A percentile compares a stretch with the other conserved stretches of the same genome.
Evolutionary conservation across 495 filamentous ascomycete genomes (phyloP).

Genomic region (Neurospora sp.): DNA sequence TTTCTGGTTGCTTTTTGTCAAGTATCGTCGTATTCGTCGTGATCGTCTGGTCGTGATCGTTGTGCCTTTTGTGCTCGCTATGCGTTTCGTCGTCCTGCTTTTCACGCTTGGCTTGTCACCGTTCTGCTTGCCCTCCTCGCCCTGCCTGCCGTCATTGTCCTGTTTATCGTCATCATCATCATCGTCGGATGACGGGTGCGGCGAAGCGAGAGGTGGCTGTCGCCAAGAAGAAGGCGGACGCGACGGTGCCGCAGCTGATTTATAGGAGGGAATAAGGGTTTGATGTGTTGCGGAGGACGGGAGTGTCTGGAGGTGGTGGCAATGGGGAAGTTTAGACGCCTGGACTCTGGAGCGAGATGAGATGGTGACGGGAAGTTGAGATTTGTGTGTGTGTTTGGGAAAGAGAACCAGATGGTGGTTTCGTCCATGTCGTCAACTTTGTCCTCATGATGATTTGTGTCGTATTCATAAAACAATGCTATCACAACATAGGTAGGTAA

Average conservation of each 20-base stretch:
- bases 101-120: too few relatives aligned
- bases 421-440: background rate
- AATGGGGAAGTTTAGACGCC: background rate
- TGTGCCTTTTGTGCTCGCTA: too few relatives aligned
- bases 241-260: background rate
- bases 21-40: too few relatives aligned
- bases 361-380: background rate
- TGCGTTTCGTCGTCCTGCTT: too few relatives aligned
- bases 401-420: background rate
- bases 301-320: background rate
- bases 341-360: background rate
- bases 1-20: too few relatives aligned
- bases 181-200: too few relatives aligned
- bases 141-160: too few relatives aligned
- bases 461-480: background rate
- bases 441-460: background rate
- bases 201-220: too few relatives aligned
- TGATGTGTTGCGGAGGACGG: background rate
- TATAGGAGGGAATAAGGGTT: background rate
- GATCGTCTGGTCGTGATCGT: too few relatives aligned
- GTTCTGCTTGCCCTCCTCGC: too few relatives aligned
- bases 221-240: too few relatives aligned
- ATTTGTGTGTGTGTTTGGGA: background rate
- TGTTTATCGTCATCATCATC: too few relatives aligned
- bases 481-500: background rate